phyloP scores from a whole-genome alignment of 805 yeast species.

The Metschnikowia baotianmanensis region DNA sequence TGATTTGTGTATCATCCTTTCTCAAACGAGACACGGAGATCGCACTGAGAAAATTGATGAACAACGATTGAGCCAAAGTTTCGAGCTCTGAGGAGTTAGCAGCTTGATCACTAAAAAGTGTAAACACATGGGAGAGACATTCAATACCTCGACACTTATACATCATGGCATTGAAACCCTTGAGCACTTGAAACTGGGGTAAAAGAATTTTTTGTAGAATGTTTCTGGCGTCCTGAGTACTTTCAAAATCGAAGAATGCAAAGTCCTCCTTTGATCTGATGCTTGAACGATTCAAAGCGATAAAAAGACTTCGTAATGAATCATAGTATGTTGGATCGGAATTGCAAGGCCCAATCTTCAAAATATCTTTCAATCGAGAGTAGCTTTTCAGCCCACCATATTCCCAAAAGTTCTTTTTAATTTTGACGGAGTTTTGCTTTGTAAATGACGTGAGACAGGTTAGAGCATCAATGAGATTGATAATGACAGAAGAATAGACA shows the following conservation, averaged over 20 bases:
- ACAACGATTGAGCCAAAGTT: slow-evolving; percentile 4
- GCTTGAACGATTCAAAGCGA: slow-evolving; percentile 12
- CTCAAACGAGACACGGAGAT: slow-evolving; percentile 5
- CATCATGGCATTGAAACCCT: slow-evolving; percentile 14
- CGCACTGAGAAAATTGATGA: slow-evolving; percentile 11
- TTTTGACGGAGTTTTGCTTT: slow-evolving; percentile 19
- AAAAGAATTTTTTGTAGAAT: slow-evolving; percentile 20
- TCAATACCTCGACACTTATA: slow-evolving; percentile 21
- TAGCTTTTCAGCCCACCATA: slow-evolving; percentile 42
- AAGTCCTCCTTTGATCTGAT: slow-evolving; percentile 16
- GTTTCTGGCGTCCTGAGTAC: slow-evolving; percentile 20
- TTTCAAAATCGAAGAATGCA: slow-evolving; percentile 20
- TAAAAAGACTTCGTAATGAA: slow-evolving; percentile 24
- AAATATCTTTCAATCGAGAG: slow-evolving; percentile 43
- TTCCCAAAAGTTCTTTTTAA: slow-evolving; percentile 53
- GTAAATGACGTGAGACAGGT: slow-evolving; percentile 21
- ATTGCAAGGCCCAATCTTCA: slow-evolving; percentile 52
- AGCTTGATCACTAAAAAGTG: slow-evolving; percentile 13
- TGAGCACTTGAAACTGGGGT: slow-evolving; percentile 19
- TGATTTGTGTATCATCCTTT: slow-evolving; percentile 3
- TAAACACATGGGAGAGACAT: slow-evolving; percentile 20
- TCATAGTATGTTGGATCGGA: slow-evolving; percentile 52
- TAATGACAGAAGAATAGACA: slow-evolving; percentile 44
- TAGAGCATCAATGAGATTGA: slow-evolving; percentile 50
- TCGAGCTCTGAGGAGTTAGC: slow-evolving; percentile 1